Conservation (phyloP, 805 yeast species). For the Phaffomyces antillensis region DNA sequence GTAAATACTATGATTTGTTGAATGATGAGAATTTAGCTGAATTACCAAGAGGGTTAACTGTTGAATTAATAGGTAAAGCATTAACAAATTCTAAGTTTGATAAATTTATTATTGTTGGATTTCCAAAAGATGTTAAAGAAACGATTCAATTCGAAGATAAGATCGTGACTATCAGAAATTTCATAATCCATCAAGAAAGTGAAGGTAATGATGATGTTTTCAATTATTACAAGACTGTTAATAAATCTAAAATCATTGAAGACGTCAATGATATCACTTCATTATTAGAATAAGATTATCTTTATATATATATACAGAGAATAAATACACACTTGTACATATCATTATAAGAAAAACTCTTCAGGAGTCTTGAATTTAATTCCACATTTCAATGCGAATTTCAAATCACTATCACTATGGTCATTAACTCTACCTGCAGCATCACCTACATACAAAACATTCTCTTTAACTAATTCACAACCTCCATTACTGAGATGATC, state of each 20-base stretch:
- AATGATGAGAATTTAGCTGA: constrained; percentile 26
- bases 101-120: constrained; percentile 45
- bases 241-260: constrained; percentile 31
- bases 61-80: constrained; percentile 26
- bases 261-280: background rate
- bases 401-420: constrained; percentile 71
- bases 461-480: constrained; percentile 25
- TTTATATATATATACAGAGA: background rate
- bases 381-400: constrained; percentile 56
- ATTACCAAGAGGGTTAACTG: constrained; percentile 30
- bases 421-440: constrained; percentile 85
- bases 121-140: constrained; percentile 56
- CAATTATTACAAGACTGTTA: constrained; percentile 62
- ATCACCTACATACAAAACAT: constrained; percentile 80
- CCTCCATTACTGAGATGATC: constrained; percentile 25
- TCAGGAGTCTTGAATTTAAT: constrained; percentile 67
- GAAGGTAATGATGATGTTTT: constrained; percentile 38
- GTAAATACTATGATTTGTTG: constrained; percentile 46
- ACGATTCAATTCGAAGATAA: constrained; percentile 71
- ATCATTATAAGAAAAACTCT: constrained; percentile 37
- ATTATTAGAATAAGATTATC: background rate
- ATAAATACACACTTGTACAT: background rate
- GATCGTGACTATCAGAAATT: constrained; percentile 41
- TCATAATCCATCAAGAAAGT: constrained; percentile 21
- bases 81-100: constrained; percentile 19